Base-by-base conservation (phyloP, 208 protist genomes). In the Trypanosoma vivax region DNA sequence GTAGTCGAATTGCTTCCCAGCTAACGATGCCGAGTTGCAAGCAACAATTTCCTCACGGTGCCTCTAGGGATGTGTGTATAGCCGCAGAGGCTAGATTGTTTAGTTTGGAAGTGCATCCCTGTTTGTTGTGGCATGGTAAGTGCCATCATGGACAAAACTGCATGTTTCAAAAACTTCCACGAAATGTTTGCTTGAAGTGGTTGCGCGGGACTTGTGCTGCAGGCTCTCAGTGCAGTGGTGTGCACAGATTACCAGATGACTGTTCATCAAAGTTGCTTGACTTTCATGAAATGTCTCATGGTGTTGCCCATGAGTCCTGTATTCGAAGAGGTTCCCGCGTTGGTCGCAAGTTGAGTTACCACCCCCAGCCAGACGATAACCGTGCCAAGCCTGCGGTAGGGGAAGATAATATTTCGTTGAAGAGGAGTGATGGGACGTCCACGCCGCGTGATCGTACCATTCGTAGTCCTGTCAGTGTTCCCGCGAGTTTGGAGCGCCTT, bases 181-280 rank as follows among this genome's bases (percentile, higher is more conserved):
- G 64, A 37, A 91, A 88, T 60, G 34, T 88, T 21, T 91, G 83
- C 47, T 41, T 91, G n/a, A 77, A 79, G 60, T 91, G 83, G 80
- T 54, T 88, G 9, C 74, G 75, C 33, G 73, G 67, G 19, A 68
- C 63, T 7, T 91, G 83, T 42, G 65, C 65, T 33, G 60, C 70
- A 13, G 63, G 42, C 1, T 28, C 48, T 1, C 60, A 78, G 46
- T 91, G 83, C 61, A 68, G 64, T 46, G 74, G 79, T 34, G 79
- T 83, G 27, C 83, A 91, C 47, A 76, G 79, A 3, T 65, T 91
- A 43, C 83, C 83, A n/a, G 66, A 70, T 9, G 33, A 50, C 16
- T 91, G 83, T 57, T 46, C 79, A 1, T 39, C 52, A 2, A 69
- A 83, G 35, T 45, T 91, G 28, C 65, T 33, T 19, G 50, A 49